phyloP scores from a whole-genome alignment of 2,329 filamentous ascomycete species.

The Aureobasidium mangrovei region DNA sequence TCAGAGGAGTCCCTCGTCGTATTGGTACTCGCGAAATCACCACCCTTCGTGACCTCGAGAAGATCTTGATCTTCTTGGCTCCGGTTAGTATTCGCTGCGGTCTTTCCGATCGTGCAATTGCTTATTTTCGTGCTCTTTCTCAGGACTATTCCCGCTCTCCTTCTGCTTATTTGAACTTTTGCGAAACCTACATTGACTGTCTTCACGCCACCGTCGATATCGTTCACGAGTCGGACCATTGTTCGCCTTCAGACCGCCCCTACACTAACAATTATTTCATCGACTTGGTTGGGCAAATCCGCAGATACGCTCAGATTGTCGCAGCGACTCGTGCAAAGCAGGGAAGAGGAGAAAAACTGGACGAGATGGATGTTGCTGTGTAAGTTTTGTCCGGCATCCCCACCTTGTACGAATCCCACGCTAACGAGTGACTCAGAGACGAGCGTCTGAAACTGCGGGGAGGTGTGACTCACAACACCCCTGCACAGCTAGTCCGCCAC shows the following conservation, averaged over 20 bases:
- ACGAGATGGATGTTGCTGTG: slow-evolving; percentile 44
- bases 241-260: slow-evolving; percentile 72
- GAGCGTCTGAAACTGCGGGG: slow-evolving; percentile 75
- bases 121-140: slow-evolving; percentile 53
- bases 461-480: slow-evolving; percentile 69
- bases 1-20: slow-evolving; percentile 67
- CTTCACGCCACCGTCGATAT: slow-evolving; percentile 82
- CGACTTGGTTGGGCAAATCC: slow-evolving; percentile 77
- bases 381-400: slow-evolving; percentile 26
- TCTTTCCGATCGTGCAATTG: slow-evolving; percentile 52
- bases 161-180: slow-evolving; percentile 76
- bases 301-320: slow-evolving; percentile 78
- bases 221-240: slow-evolving; percentile 78
- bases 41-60: slow-evolving; percentile 88
- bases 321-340: slow-evolving; percentile 62
- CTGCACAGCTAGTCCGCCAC: slow-evolving; percentile 74
- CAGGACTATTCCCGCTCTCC: slow-evolving; percentile 66
- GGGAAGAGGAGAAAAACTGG: slow-evolving; percentile 44
- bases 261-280: slow-evolving; percentile 97
- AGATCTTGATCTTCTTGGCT: slow-evolving; percentile 82
- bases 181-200: slow-evolving; percentile 80
- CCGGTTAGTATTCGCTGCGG: slow-evolving; percentile 64
- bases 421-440: slow-evolving; percentile 35
- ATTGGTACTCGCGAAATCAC: slow-evolving; percentile 79
- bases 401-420: slow-evolving; percentile 1